Evolutionary conservation across 2,329 filamentous ascomycete species (phyloP), one percentile per base, ranked within the genome.

Genomic region (Ophiosphaerella korrae): DNA sequence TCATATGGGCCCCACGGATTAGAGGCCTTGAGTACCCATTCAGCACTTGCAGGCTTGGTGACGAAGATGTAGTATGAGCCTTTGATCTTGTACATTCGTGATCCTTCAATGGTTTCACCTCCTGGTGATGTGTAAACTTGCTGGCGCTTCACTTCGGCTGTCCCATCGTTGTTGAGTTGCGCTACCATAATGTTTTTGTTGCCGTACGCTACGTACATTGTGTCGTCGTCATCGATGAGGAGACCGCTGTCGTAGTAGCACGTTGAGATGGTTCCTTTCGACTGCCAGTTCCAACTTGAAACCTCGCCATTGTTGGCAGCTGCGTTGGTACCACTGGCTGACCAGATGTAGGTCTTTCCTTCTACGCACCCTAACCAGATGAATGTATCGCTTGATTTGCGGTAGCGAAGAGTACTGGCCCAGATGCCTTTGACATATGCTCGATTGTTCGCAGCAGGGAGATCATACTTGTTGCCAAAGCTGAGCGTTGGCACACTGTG

Each of bases 211-310:
- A 86, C 78, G 44, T 85, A 86, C 75, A 85, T 81, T 1, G 77
- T 81, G 49, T 84, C 83, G 29, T 85, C 77, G 21, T 83, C 80
- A 42, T 85, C 83, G 31, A 86, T 77, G n/a, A 85, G 64, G 0
- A 86, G 65, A 0, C 84, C 82, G 14, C 73, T 77, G 63, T 86
- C 83, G 57, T 86, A 86, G 58, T 82, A 84, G 65, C 82, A 86
- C 1, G 63, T 74, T 0, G 67, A 67, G 13, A 77, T 67, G 7
- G 63, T 74, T 1, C 66, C 71, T 33, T 60, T 55, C 39, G 75
- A 69, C 9, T 53, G 73, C 79, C 79, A 82, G 35, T 68, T 66
- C 67, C 66, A 71, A 41, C 50, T 56, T 2, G 51, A 38, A 1
- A 72, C 68, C 36, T 70, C 68, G 32, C 68, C 70, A 14, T 62